Conservation (phyloP, 2,329 filamentous ascomycete genomes). For the Xylaria sp. region DNA sequence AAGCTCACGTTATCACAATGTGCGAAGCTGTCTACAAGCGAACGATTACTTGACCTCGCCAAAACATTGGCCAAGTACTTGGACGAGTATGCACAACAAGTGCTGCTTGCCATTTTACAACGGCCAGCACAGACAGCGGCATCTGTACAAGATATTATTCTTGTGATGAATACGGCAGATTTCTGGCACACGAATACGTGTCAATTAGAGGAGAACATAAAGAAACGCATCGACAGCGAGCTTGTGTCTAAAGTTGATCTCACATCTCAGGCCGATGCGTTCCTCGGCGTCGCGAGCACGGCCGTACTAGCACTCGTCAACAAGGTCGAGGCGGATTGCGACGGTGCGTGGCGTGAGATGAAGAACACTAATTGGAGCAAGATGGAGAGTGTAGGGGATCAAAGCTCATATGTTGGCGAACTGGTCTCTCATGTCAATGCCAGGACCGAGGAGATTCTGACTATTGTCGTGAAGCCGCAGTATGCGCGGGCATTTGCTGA, state of each 20-base stretch:
- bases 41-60: constrained; percentile 84
- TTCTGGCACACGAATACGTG: constrained; percentile 96
- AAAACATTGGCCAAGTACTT: constrained; percentile 91
- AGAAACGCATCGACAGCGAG: constrained; percentile 85
- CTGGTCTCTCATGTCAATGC: constrained; percentile 78
- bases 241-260: constrained; percentile 82
- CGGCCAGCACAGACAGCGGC: constrained; percentile 64
- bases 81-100: constrained; percentile 94
- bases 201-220: constrained; percentile 94
- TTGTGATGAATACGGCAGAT: constrained; percentile 95
- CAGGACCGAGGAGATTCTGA: constrained; percentile 79
- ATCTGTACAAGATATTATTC: constrained; percentile 78
- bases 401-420: constrained; percentile 90
- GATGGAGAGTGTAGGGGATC: constrained; percentile 92
- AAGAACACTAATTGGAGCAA: constrained; percentile 94
- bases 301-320: constrained; percentile 86
- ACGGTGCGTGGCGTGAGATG: constrained; percentile 96
- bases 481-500: constrained; percentile 96
- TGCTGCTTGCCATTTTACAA: constrained; percentile 78
- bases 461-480: constrained; percentile 85
- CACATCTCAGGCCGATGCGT: constrained; percentile 92
- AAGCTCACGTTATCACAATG: constrained; percentile 92
- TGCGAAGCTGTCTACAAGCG: constrained; percentile 93
- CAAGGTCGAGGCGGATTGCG: constrained; percentile 83
- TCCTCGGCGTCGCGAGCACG: constrained; percentile 92